Conservation (phyloP, 345 rosid genomes). For the Melaleuca alternifolia region DNA sequence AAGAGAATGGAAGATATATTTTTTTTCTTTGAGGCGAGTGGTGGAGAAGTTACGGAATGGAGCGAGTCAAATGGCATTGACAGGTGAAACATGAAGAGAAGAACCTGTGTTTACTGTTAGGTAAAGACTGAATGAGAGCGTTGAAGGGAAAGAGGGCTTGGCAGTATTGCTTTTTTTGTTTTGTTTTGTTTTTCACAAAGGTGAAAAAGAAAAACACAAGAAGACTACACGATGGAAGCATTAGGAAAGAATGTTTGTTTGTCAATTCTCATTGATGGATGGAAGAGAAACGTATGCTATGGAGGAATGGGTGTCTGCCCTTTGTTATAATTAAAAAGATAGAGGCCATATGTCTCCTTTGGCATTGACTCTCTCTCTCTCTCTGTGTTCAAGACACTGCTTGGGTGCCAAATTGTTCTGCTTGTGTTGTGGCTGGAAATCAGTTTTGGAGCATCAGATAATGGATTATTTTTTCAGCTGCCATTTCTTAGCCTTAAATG, state of each 20-base stretch:
- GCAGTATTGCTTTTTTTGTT: neutral
- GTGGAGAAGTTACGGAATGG: neutral
- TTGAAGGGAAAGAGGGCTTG: neutral
- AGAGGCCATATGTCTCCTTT: neutral
- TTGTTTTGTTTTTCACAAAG: neutral
- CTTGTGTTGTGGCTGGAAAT: neutral
- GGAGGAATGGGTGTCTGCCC: neutral
- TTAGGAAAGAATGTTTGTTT: constrained; percentile 3
- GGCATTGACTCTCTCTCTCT: neutral
- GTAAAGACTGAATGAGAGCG: neutral
- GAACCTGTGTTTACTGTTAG: neutral
- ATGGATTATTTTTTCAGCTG: neutral
- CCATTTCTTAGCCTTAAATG: neutral
- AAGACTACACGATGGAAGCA: neutral
- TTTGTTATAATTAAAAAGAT: neutral
- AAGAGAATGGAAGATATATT: neutral
- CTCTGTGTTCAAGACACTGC: neutral
- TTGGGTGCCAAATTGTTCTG: neutral
- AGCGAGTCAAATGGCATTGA: neutral
- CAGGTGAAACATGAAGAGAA: neutral
- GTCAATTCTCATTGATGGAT: constrained; percentile 1
- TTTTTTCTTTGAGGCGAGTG: neutral
- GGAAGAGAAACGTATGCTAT: neutral
- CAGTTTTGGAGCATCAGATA: neutral
- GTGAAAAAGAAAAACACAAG: neutral